These are phyloP conservation scores for Didymellaceae sp. DNA, from an alignment of 2,329 filamentous ascomycete genomes.

Conservation along the genomic window DNA sequence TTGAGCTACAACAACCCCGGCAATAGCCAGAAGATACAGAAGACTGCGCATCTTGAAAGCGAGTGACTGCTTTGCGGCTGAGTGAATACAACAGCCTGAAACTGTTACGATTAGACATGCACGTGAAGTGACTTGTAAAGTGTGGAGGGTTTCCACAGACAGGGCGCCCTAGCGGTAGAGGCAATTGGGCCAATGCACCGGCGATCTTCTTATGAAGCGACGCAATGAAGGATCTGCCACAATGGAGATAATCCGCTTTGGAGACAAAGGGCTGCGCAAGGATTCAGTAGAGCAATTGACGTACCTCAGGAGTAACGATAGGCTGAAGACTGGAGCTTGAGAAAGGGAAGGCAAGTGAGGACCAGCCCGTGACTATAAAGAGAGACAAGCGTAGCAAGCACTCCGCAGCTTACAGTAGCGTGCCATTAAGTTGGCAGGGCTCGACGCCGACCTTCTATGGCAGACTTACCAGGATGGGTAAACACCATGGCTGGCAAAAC, in stretches of 20 bases:
- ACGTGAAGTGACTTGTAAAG: conserved; percentile 26
- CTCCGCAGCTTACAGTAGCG: conserved; percentile 31
- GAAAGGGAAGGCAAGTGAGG: conserved; percentile 19
- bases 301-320: conserved; percentile 41
- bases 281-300: conserved; percentile 18
- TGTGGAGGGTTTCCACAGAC: conserved; percentile 4
- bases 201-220: background rate
- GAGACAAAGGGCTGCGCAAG: conserved; percentile 9
- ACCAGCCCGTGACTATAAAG: conserved; percentile 39
- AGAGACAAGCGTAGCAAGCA: conserved; percentile 24
- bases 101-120: conserved; percentile 15
- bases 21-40: conserved; percentile 34
- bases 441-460: conserved; percentile 33
- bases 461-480: conserved; percentile 32
- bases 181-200: conserved; percentile 5
- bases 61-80: conserved; percentile 36
- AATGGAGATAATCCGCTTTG: background rate
- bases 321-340: conserved; percentile 31
- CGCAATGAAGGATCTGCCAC: conserved; percentile 1
- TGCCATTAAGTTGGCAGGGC: conserved; percentile 34
- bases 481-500: conserved; percentile 30
- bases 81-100: conserved; percentile 27
- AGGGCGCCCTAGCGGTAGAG: conserved; percentile 14
- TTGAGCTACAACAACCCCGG: conserved; percentile 27
- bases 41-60: conserved; percentile 40